Evolutionary conservation across 768 basidiomycete species (phyloP).

Genomic region (Tricholoma flavovirens): DNA sequence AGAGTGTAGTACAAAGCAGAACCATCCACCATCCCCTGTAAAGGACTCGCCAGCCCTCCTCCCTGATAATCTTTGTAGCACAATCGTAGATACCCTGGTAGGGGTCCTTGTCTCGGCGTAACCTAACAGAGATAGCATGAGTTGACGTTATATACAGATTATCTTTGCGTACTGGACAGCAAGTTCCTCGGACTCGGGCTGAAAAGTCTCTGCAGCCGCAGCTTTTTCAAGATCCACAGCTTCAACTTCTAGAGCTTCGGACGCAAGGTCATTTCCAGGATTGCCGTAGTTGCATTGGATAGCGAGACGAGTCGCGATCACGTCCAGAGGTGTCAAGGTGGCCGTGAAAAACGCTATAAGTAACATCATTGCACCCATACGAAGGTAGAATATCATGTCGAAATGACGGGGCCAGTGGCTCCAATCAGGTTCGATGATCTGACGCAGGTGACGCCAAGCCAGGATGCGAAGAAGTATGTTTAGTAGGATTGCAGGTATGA

Average conservation of each 20-base stretch:
- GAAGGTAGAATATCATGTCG: too few relatives aligned
- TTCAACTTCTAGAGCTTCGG: neutral
- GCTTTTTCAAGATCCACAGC: neutral
- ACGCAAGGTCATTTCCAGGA: too few relatives aligned
- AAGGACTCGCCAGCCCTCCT: constrained; percentile 30
- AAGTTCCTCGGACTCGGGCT: neutral
- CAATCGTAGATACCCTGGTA: constrained; percentile 27
- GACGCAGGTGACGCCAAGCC: too few relatives aligned
- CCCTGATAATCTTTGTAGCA: constrained; percentile 23
- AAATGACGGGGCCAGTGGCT: too few relatives aligned
- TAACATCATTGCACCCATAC: too few relatives aligned
- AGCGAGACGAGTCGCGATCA: constrained; percentile 19
- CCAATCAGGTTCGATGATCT: too few relatives aligned
- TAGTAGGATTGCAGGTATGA: constrained; percentile 35
- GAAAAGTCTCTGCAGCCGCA: neutral
- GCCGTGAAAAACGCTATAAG: too few relatives aligned
- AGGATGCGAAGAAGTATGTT: too few relatives aligned
- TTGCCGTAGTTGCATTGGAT: constrained; percentile 15
- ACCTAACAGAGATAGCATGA: constrained; percentile 10
- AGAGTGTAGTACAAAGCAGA: constrained; percentile 5
- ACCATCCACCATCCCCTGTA: constrained; percentile 31
- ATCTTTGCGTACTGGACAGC: neutral
- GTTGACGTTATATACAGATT: neutral
- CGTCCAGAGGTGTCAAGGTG: constrained; percentile 26
- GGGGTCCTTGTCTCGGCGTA: constrained; percentile 23